Evolutionary conservation across 257 asterid species (phyloP), one percentile per base, ranked within the genome.

Genomic region (Scutellaria minor): DNA sequence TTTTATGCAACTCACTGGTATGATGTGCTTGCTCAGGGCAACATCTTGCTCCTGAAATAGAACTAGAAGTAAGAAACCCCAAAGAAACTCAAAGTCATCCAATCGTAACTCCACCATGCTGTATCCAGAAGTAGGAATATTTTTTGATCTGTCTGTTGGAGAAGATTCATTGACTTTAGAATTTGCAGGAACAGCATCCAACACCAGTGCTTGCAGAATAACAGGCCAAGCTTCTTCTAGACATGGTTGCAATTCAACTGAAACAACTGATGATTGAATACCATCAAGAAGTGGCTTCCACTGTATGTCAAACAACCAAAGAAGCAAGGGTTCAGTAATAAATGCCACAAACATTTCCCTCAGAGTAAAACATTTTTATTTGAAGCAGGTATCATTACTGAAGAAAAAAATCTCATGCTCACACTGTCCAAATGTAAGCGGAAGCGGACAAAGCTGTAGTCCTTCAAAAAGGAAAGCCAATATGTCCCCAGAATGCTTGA

Each of bases 221-320:
- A 82, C 80, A 40, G 98, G 97, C 97, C 99, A 95, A 76, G 99
- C 97, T 90, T 95, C 99, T 83, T 88, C 93, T 66, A 95, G 84
- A 75, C 98, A 95, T 54, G 95, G 90, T 73, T 81, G 81, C 87
- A 95, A 76, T 83, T 83, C 87, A 74, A 86, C 79, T 84, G 95
- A 92, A 77, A 86, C 95, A 78, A 78, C 76, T 47, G 92, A 78
- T 63, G 98, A 88, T 70, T 90, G 97, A 72, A 95, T 86, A 72
- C 98, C 99, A 73, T 95, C 99, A 81, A 95, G 98, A 81, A 95
- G 87, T 72, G 97, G 96, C 82, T 84, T 89, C 98, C 97, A 87
- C 99, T 95, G 89, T 39, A 86, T 68, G 75, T 53, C 77, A 58
- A 69, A 68, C 61, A 80, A 66, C 71, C 56, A 54, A 78, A 44